A percentile compares a stretch with the other conserved stretches of the same genome.
Conservation (phyloP, 306 rosid genomes). For the Astragalus membranaceus region DNA sequence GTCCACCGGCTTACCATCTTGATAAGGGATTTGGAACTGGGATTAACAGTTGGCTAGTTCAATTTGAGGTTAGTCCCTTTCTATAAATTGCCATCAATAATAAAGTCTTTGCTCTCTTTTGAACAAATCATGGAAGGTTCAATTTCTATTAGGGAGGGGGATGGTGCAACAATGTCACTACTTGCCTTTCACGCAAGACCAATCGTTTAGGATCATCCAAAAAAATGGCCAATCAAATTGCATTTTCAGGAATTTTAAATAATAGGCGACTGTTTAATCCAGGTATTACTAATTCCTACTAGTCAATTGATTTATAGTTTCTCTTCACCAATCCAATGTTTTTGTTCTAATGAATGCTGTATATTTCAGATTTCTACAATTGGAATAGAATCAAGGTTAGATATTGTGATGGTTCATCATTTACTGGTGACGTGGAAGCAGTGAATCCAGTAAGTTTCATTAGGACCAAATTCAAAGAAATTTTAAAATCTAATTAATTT, state of each 20-base stretch:
- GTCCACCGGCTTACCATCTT: slow-evolving; percentile 90
- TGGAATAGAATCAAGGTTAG: slow-evolving; percentile 90
- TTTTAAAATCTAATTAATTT: not conserved
- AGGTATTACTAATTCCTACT: slow-evolving; percentile 41
- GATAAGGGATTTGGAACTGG: slow-evolving; percentile 76
- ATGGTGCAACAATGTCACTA: slow-evolving; percentile 91
- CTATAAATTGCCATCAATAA: not conserved
- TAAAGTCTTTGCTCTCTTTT: not conserved
- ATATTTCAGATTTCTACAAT: slow-evolving; percentile 63
- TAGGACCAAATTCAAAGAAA: not conserved
- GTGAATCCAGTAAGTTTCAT: slow-evolving; percentile 69
- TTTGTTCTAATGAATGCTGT: not conserved
- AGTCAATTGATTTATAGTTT: not conserved
- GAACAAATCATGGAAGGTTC: not conserved
- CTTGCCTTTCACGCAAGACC: slow-evolving; percentile 70
- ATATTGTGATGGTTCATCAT: slow-evolving; percentile 91
- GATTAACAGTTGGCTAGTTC: slow-evolving; percentile 71
- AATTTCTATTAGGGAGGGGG: slow-evolving; percentile 75
- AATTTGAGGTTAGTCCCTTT: slow-evolving; percentile 66
- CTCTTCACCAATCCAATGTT: not conserved
- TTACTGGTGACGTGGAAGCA: slow-evolving; percentile 83
- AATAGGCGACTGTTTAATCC: slow-evolving; percentile 55
- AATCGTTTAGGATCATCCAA: slow-evolving; percentile 80
- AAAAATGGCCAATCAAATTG: slow-evolving; percentile 53
- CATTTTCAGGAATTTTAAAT: slow-evolving; percentile 69